These are phyloP conservation scores for Hirschfeldia incana DNA, from an alignment of 345 rosid species.

Conservation along the genomic window DNA sequence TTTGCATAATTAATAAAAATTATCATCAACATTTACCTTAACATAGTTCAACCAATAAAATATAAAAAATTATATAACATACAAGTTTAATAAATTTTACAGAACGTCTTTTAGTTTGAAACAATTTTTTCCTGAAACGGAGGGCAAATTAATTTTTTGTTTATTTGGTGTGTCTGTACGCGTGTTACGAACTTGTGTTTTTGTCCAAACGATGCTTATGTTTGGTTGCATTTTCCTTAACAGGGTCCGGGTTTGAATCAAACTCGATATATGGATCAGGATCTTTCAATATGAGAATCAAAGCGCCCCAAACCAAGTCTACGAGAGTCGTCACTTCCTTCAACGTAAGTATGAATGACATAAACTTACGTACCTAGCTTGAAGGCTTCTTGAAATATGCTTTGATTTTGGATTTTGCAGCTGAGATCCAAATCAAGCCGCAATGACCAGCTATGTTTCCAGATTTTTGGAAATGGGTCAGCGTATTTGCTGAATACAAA, in stretches of 20 bases:
- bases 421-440: conserved; percentile 34
- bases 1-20: too few species aligned
- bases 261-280: conserved; percentile 38
- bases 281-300: conserved; percentile 40
- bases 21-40: too few species aligned
- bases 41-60: too few species aligned
- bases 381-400: background rate
- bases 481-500: conserved; percentile 38
- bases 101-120: too few species aligned
- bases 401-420: conserved; percentile 18
- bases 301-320: conserved; percentile 36
- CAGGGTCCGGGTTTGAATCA: conserved; percentile 41
- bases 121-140: too few species aligned
- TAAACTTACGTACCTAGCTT: conserved; percentile 3
- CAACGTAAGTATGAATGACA: conserved; percentile 31
- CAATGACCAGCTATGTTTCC: conserved; percentile 38
- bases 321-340: conserved; percentile 34
- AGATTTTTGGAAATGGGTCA: conserved; percentile 34
- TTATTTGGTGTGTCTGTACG: background rate
- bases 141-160: background rate
- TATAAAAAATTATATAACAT: too few species aligned
- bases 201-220: background rate
- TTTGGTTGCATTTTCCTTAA: conserved; percentile 20
- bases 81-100: too few species aligned
- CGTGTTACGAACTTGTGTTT: conserved; percentile 2